A percentile compares a stretch with the other conserved stretches of the same genome.
phyloP scores from a whole-genome alignment of 179 eudicot species.

The Corrigiola litoralis region DNA sequence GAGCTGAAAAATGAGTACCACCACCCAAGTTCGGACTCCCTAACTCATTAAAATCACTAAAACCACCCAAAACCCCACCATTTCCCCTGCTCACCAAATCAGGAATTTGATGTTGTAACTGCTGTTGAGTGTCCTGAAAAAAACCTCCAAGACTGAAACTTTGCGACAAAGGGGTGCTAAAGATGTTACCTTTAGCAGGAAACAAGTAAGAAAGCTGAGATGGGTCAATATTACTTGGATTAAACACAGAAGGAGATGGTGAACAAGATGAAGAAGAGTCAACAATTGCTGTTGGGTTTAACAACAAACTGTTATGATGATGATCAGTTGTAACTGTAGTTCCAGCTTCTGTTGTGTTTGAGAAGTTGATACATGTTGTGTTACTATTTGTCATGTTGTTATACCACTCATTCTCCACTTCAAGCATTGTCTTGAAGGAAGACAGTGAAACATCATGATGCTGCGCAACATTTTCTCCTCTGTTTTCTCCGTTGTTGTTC shows the following conservation, averaged over 20 bases:
- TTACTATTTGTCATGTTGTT: slow-evolving; percentile 10
- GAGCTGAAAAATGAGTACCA: slow-evolving; percentile 33
- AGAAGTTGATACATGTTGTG: slow-evolving; percentile 20
- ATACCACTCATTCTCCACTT: slow-evolving; percentile 59
- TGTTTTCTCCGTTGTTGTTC: background rate
- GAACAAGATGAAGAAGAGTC: slow-evolving; percentile 70
- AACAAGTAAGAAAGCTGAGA: slow-evolving; percentile 44
- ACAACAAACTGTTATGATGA: slow-evolving; percentile 34
- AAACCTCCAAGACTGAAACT: slow-evolving; percentile 49
- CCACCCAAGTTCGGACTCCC: slow-evolving; percentile 40
- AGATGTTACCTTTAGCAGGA: slow-evolving; percentile 30
- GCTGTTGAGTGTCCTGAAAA: slow-evolving; percentile 24
- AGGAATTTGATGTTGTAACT: slow-evolving; percentile 10
- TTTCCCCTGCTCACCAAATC: slow-evolving; percentile 30
- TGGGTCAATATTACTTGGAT: slow-evolving; percentile 39
- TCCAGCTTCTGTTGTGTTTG: slow-evolving; percentile 23
- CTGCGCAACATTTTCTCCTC: background rate
- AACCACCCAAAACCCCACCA: slow-evolving; percentile 43
- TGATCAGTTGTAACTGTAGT: no score
- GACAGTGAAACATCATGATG: slow-evolving; percentile 31
- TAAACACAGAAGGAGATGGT: slow-evolving; percentile 52
- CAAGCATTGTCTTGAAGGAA: slow-evolving; percentile 56
- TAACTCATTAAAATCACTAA: slow-evolving; percentile 55
- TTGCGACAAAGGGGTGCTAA: slow-evolving; percentile 36
- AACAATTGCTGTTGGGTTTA: slow-evolving; percentile 30